A percentile compares a stretch with the other conserved stretches of the same genome.
Conservation (phyloP, 139 green algal genomes). For the Coelastrella sp. region DNA sequence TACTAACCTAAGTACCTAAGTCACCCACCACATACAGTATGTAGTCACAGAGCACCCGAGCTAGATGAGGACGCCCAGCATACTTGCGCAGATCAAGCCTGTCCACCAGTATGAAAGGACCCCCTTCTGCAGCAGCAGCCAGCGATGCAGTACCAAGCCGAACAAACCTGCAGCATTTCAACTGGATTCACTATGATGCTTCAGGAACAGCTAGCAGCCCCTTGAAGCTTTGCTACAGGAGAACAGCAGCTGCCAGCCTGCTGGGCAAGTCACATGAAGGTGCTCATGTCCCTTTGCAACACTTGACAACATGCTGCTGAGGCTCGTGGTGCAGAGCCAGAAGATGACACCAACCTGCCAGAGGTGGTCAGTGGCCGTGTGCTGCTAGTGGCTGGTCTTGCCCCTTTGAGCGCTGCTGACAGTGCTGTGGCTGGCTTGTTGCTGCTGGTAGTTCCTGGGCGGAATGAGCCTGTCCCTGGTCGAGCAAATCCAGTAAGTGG, state of each 20-base stretch:
- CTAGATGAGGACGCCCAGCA: constrained; percentile 66
- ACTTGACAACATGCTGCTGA: too few species aligned
- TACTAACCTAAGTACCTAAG: too few species aligned
- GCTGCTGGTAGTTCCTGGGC: constrained; percentile 50
- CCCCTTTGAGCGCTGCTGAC: constrained; percentile 50
- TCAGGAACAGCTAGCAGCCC: too few species aligned
- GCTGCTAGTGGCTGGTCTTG: constrained; percentile 54
- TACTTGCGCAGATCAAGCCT: constrained; percentile 85
- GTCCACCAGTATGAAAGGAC: constrained; percentile 83
- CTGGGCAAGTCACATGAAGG: too few species aligned
- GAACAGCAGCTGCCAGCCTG: too few species aligned
- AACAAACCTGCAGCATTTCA: constrained; percentile 80
- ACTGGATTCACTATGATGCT: too few species aligned
- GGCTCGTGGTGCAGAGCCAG: too few species aligned
- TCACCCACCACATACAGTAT: constrained; percentile 73
- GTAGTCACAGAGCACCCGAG: constrained; percentile 83
- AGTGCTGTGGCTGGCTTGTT: constrained; percentile 54
- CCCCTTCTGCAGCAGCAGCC: constrained; percentile 65
- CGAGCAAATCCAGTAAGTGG: constrained; percentile 80
- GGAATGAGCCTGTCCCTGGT: constrained; percentile 60
- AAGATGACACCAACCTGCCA: constrained; percentile 63
- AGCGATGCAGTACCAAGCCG: constrained; percentile 82
- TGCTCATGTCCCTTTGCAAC: too few species aligned
- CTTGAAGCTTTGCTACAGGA: too few species aligned
- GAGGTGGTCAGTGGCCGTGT: constrained; percentile 74